Evolutionary conservation across 2,329 filamentous ascomycete genomes (phyloP).

Genomic region (Cercospora nicotianae): DNA sequence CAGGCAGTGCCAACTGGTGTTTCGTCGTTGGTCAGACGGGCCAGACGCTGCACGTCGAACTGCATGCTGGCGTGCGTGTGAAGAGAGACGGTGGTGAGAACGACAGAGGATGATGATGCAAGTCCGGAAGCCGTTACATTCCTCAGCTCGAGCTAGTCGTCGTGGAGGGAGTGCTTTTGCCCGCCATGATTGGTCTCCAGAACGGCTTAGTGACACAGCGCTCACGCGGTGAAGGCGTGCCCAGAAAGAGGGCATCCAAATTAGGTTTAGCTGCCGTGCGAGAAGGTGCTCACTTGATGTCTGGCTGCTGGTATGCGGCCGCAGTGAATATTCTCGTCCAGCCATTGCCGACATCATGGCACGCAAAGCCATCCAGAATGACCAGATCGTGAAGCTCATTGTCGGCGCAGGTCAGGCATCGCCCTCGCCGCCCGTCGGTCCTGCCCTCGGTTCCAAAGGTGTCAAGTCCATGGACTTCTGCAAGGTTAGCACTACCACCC

Average conservation of each 20-base stretch:
- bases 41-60: neutral
- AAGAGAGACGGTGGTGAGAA: neutral
- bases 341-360: constrained; percentile 46
- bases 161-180: constrained; percentile 4
- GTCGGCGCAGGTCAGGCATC: constrained; percentile 94
- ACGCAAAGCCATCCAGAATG: constrained; percentile 56
- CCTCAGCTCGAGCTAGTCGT: constrained; percentile 3
- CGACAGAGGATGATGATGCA: neutral
- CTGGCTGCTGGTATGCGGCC: neutral
- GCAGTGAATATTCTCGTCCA: neutral
- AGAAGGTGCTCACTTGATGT: neutral
- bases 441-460: constrained; percentile 93
- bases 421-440: constrained; percentile 93
- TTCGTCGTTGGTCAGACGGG: constrained; percentile 4
- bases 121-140: neutral
- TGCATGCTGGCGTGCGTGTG: neutral
- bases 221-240: constrained; percentile 4
- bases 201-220: neutral
- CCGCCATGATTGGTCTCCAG: neutral
- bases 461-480: constrained; percentile 99
- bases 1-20: constrained; percentile 8
- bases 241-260: neutral
- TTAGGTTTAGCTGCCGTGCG: neutral
- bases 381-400: constrained; percentile 93
- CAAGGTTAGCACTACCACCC: constrained; percentile 64